These are phyloP conservation scores for Lizanozyma gosingica DNA, from an alignment of 1,139 yeast species.

Conservation along the genomic window DNA sequence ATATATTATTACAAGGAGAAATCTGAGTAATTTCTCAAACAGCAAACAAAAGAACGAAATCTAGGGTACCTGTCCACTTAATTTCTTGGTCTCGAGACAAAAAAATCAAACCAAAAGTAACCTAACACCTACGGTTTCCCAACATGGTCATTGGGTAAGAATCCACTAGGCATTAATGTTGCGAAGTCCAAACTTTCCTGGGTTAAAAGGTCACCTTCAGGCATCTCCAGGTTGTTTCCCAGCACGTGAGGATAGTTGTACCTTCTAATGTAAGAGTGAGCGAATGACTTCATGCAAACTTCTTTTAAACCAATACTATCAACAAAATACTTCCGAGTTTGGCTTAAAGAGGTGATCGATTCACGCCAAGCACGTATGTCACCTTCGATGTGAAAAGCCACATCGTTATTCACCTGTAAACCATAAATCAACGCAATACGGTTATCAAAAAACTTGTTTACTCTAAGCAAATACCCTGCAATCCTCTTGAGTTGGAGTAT, in stretches of 20 bases:
- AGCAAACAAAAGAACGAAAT: neutral
- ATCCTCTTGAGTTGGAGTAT: neutral
- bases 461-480: neutral
- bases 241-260: neutral
- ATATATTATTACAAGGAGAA: neutral
- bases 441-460: neutral
- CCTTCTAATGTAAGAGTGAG: neutral
- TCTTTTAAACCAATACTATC: neutral
- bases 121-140: neutral
- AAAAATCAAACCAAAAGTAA: too few relatives aligned
- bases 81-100: neutral
- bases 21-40: neutral
- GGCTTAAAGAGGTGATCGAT: neutral
- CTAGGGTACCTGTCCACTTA: neutral
- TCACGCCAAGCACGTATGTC: neutral
- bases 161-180: neutral
- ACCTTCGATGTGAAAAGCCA: neutral
- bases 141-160: neutral
- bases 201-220: neutral
- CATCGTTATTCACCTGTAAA: neutral
- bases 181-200: neutral
- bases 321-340: neutral
- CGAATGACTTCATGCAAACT: neutral
- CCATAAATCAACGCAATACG: neutral
- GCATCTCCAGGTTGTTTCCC: neutral